A percentile compares a stretch with the other conserved stretches of the same genome.
Conservation (phyloP, 73 alveolate species). For the Effrenium voratum region DNA sequence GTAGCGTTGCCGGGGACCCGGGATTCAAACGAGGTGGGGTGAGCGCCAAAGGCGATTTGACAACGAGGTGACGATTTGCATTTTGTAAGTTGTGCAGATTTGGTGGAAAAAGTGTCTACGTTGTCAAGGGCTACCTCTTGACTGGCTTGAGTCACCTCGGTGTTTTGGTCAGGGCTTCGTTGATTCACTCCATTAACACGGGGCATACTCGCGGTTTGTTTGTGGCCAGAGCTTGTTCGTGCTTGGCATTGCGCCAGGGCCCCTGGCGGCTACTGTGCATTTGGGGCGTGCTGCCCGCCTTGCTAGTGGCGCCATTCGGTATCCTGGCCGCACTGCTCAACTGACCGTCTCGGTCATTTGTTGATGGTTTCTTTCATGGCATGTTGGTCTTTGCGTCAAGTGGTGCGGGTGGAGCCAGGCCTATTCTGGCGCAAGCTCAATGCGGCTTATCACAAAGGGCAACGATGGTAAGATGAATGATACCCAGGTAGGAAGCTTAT, state of each 20-base stretch:
- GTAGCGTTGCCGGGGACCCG: no score
- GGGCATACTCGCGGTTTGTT: no score
- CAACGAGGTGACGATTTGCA: no score
- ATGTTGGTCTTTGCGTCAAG: not conserved
- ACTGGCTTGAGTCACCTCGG: no score
- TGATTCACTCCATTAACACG: no score
- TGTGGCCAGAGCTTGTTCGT: not conserved
- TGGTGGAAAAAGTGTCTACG: no score
- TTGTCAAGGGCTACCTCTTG: no score
- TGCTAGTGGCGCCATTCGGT: conserved; percentile 47
- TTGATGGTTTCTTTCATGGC: not conserved
- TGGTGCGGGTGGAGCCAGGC: not conserved
- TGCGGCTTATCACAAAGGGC: not conserved
- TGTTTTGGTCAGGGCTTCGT: no score
- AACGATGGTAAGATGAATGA: not conserved
- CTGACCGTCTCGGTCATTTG: not conserved
- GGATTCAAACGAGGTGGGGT: no score
- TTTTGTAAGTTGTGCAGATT: no score
- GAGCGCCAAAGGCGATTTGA: no score
- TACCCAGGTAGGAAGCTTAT: no score
- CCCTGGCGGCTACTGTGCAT: conserved; percentile 72
- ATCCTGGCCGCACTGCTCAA: not conserved
- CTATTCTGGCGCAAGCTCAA: not conserved
- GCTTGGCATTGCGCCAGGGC: not conserved
- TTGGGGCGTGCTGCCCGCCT: conserved; percentile 70